Evolutionary conservation across 2,329 filamentous ascomycete genomes (phyloP).

Genomic region (Trichoderma brevicompactum): DNA sequence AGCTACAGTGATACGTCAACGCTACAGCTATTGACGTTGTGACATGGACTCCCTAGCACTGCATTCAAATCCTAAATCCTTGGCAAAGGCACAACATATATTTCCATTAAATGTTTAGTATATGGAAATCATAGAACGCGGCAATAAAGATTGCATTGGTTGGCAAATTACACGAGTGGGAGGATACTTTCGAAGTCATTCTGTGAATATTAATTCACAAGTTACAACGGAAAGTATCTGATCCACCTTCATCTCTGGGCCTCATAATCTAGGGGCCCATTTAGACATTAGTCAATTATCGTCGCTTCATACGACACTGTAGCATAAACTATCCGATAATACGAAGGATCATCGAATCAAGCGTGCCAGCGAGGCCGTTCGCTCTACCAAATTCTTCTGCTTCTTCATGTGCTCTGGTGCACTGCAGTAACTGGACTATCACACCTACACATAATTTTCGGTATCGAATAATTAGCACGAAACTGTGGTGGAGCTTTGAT

Average conservation of each 20-base stretch:
- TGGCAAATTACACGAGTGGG: too few species aligned
- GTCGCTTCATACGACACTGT: not conserved
- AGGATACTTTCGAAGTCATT: too few species aligned
- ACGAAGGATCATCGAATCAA: not conserved
- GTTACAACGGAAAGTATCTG: too few species aligned
- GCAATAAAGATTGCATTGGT: not conserved
- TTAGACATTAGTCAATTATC: not conserved
- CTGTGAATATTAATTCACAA: too few species aligned
- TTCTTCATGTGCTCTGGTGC: not conserved
- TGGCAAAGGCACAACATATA: not conserved
- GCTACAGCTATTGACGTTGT: conserved; percentile 9
- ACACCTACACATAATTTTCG: not conserved
- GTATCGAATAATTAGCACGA: not conserved
- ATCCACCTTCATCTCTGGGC: too few species aligned
- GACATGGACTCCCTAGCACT: not conserved
- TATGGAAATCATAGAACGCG: too few species aligned
- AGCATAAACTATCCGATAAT: not conserved
- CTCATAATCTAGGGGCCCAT: not conserved
- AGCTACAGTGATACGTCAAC: conserved; percentile 7
- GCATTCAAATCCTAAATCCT: not conserved
- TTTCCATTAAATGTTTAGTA: not conserved
- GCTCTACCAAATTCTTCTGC: not conserved
- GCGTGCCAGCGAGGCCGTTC: not conserved
- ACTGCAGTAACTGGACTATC: not conserved
- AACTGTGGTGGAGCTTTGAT: not conserved